Percentiles rank a stretch among this genome's conserved stretches.
These are phyloP conservation scores for Russula compacta DNA, from an alignment of 768 basidiomycete genomes.

Conservation along the genomic window DNA sequence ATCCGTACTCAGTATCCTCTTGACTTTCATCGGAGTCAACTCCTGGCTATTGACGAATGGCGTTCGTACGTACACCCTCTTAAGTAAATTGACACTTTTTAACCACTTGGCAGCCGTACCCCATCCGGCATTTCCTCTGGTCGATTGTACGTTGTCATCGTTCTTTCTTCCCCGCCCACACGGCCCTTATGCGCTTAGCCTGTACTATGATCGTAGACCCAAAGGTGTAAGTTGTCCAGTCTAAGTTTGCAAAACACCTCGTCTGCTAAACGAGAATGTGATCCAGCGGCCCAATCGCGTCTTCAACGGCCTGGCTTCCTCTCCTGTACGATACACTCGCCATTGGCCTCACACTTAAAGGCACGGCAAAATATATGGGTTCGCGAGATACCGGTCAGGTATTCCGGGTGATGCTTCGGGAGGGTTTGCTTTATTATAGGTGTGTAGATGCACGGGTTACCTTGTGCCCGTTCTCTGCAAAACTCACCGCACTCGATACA, in stretches of 20 bases:
- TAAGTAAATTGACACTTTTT: not conserved
- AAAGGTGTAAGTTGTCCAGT: constrained; percentile 20
- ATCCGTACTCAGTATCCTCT: constrained; percentile 29
- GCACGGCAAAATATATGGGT: constrained; percentile 19
- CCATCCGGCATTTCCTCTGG: not conserved
- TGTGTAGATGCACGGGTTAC: not conserved
- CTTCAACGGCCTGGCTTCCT: constrained; percentile 35
- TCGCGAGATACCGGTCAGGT: not conserved
- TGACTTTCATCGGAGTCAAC: constrained; percentile 37
- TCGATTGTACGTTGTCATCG: constrained; percentile 1
- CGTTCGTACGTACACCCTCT: constrained; percentile 32
- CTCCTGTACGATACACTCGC: constrained; percentile 33
- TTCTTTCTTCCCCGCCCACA: too few species aligned
- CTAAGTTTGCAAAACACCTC: not conserved
- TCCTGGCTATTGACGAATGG: constrained; percentile 46
- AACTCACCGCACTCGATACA: constrained; percentile 5
- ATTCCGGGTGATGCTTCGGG: constrained; percentile 6
- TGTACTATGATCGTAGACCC: constrained; percentile 34
- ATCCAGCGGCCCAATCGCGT: constrained; percentile 23
- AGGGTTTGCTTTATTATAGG: constrained; percentile 14
- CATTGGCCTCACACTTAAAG: constrained; percentile 28
- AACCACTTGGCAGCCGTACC: not conserved
- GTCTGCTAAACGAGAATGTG: not conserved
- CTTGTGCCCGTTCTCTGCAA: too few species aligned
- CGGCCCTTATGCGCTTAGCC: constrained; percentile 23